Conservation (phyloP, 164 flowering plant species). For the Dillenia turbinata region DNA sequence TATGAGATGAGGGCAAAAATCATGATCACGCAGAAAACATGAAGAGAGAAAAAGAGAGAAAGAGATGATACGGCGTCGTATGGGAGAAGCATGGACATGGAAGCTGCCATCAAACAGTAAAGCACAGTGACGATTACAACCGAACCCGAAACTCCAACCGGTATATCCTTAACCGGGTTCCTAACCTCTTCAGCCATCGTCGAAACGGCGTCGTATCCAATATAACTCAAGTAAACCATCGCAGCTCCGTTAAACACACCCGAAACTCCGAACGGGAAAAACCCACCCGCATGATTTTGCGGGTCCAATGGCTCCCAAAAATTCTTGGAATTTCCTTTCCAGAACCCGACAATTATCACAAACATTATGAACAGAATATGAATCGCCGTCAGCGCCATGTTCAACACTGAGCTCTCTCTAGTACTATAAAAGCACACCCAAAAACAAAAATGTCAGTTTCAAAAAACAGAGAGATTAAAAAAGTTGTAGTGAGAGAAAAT, state of each 20-base stretch:
- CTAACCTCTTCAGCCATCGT: conserved; percentile 94
- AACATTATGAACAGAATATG: conserved; percentile 75
- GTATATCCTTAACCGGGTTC: conserved; percentile 66
- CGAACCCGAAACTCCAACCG: conserved; percentile 86
- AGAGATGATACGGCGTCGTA: conserved; percentile 59
- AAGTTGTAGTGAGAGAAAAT: neutral
- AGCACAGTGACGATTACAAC: conserved; percentile 75
- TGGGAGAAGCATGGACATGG: conserved; percentile 79
- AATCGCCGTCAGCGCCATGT: conserved; percentile 61
- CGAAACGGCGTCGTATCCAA: conserved; percentile 95
- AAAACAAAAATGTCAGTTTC: neutral
- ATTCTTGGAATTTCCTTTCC: conserved; percentile 63
- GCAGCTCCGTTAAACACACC: conserved; percentile 89
- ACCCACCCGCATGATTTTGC: conserved; percentile 40
- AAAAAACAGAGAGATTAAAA: neutral
- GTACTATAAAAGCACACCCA: conserved; percentile 43
- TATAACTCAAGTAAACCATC: conserved; percentile 82
- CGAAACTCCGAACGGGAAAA: conserved; percentile 60
- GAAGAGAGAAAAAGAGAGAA: neutral
- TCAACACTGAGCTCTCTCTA: conserved; percentile 76
- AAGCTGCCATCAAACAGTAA: conserved; percentile 85
- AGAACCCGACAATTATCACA: conserved; percentile 67
- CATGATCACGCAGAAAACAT: neutral
- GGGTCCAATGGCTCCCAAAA: conserved; percentile 52
- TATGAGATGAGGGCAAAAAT: no score